Evolutionary conservation across 192 early-diverging fungal genomes (phyloP).

Genomic region (Backusella liffmaniae): DNA sequence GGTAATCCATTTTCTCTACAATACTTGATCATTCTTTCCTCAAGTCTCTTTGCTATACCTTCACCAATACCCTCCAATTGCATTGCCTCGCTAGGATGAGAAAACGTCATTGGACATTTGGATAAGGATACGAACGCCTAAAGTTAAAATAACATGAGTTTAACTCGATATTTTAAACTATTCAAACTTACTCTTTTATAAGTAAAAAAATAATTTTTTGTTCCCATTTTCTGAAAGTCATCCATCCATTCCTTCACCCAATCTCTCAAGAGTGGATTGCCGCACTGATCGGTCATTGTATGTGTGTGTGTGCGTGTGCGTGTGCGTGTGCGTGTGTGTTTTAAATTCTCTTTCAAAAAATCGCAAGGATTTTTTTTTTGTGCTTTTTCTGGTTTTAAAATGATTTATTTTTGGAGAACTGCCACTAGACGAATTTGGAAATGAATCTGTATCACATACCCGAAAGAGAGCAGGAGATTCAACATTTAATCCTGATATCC

Average conservation of each 20-base stretch:
- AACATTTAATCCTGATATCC: no score
- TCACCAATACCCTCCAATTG: conserved; percentile 68
- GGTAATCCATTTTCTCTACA: conserved; percentile 54
- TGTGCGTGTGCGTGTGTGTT: not conserved
- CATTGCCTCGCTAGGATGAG: conserved; percentile 57
- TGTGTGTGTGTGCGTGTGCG: not conserved
- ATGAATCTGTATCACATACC: no score
- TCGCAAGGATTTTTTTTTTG: no score
- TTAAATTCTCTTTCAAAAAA: no score
- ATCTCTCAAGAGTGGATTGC: conserved; percentile 63
- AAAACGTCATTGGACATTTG: conserved; percentile 56
- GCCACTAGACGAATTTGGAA: no score
- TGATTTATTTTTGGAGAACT: no score
- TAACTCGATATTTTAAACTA: not conserved
- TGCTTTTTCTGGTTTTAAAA: no score
- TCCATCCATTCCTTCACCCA: conserved; percentile 76
- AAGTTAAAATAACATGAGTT: not conserved
- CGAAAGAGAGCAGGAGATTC: no score
- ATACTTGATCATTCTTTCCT: conserved; percentile 51
- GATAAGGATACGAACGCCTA: conserved; percentile 64
- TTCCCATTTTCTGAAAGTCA: conserved; percentile 42
- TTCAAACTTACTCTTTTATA: conserved; percentile 49
- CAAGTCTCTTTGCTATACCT: conserved; percentile 47
- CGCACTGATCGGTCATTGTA: conserved; percentile 38
- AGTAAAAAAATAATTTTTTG: conserved; percentile 49